A percentile compares a stretch with the other conserved stretches of the same genome.
Evolutionary conservation across 495 filamentous ascomycete species (phyloP).

Genomic region (Talaromyces wortmannii): DNA sequence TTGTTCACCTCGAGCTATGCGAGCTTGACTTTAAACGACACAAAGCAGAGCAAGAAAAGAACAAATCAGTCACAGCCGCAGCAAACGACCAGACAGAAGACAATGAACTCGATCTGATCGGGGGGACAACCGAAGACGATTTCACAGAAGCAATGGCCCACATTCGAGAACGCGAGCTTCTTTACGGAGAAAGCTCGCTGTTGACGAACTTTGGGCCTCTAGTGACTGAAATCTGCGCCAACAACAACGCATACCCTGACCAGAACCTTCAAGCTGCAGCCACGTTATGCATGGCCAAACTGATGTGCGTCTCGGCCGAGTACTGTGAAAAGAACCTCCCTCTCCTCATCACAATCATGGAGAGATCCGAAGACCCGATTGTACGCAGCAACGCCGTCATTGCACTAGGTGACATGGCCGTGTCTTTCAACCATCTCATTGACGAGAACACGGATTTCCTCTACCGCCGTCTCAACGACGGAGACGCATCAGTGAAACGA

Average conservation of each 20-base stretch:
- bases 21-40: constrained; percentile 96
- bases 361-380: constrained; percentile 81
- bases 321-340: constrained; percentile 93
- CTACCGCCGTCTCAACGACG: constrained; percentile 85
- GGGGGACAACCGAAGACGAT: constrained; percentile 95
- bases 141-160: constrained; percentile 95
- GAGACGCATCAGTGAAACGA: constrained; percentile 83
- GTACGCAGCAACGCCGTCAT: constrained; percentile 95
- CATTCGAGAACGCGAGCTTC: constrained; percentile 88
- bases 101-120: constrained; percentile 93
- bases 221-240: constrained; percentile 86
- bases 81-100: constrained; percentile 39
- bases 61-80: constrained; percentile 47
- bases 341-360: constrained; percentile 95
- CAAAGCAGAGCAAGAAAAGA: constrained; percentile 92
- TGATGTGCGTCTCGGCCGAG: constrained; percentile 94
- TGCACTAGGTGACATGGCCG: constrained; percentile 96
- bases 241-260: constrained; percentile 85
- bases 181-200: constrained; percentile 80
- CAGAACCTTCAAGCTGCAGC: constrained; percentile 84
- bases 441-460: constrained; percentile 99
- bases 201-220: constrained; percentile 85
- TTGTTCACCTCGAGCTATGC: constrained; percentile 97
- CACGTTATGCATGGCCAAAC: constrained; percentile 92
- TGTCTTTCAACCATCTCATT: constrained; percentile 98